phyloP scores from a whole-genome alignment of 148 eudicot genomes.

The Fagopyrum homotropicum region DNA sequence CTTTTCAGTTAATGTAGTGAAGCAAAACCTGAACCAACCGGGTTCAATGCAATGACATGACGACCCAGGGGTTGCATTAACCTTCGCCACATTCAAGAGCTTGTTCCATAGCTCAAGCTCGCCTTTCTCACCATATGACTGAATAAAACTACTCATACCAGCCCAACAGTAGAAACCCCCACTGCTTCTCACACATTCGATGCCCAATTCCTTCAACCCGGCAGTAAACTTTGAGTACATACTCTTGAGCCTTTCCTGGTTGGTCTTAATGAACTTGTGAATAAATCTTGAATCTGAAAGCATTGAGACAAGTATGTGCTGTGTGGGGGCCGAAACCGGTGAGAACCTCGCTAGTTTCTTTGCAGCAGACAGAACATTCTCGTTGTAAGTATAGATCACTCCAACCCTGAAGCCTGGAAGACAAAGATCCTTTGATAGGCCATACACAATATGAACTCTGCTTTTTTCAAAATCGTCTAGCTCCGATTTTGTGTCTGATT shows the following conservation, averaged over 20 bases:
- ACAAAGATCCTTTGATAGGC: slow-evolving; percentile 66
- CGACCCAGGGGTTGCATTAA: slow-evolving; percentile 73
- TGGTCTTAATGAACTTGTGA: slow-evolving; percentile 38
- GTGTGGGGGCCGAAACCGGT: slow-evolving; percentile 75
- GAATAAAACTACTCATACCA: slow-evolving; percentile 60
- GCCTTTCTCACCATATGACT: slow-evolving; percentile 67
- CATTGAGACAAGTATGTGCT: slow-evolving; percentile 56
- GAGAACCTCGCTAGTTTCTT: slow-evolving; percentile 65
- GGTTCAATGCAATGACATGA: slow-evolving; percentile 92
- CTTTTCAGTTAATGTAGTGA: slow-evolving; percentile 48
- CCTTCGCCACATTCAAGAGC: slow-evolving; percentile 59
- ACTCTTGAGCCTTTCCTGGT: slow-evolving; percentile 40
- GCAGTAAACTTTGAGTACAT: slow-evolving; percentile 57
- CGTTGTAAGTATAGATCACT: slow-evolving; percentile 59
- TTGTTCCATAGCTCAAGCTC: slow-evolving; percentile 92
- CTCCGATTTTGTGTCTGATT: slow-evolving; percentile 28
- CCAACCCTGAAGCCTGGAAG: slow-evolving; percentile 70
- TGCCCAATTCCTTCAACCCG: slow-evolving; percentile 57
- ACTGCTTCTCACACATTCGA: slow-evolving; percentile 57
- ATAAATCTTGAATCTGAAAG: slow-evolving; percentile 56
- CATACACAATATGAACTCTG: slow-evolving; percentile 69
- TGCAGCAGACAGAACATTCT: slow-evolving; percentile 59
- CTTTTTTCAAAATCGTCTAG: slow-evolving; percentile 47
- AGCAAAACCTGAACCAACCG: slow-evolving; percentile 93
- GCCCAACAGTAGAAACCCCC: slow-evolving; percentile 91